Conservation (phyloP, 768 basidiomycete species). For the Kwoniella bestiolae region DNA sequence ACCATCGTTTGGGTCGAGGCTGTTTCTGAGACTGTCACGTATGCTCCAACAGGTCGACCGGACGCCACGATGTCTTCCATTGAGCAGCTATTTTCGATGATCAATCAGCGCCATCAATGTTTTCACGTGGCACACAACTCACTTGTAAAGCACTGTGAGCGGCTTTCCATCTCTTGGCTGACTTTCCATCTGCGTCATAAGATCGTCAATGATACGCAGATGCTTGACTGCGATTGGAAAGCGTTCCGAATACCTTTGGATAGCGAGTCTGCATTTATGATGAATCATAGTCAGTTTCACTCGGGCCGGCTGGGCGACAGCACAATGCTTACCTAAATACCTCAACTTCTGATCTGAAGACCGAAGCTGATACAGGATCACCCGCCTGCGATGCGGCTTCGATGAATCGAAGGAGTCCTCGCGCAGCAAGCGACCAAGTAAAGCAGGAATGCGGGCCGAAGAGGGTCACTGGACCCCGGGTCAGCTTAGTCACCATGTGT, state of each 20-base stretch:
- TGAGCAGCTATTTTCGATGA: not conserved
- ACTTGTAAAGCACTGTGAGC: not conserved
- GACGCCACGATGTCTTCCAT: not conserved
- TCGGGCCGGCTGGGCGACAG: too few relatives aligned
- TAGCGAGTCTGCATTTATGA: constrained; percentile 30
- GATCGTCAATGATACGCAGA: constrained; percentile 29
- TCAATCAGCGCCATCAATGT: not conserved
- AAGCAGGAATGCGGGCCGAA: constrained; percentile 32
- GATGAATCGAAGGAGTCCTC: constrained; percentile 38
- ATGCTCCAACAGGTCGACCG: not conserved
- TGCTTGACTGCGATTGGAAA: constrained; percentile 40
- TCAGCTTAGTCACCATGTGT: not conserved
- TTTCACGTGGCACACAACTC: not conserved
- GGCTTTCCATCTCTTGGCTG: not conserved
- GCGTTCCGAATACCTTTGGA: constrained; percentile 39
- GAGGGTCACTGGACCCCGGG: constrained; percentile 32
- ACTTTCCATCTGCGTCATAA: constrained; percentile 1
- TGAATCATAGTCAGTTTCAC: not conserved
- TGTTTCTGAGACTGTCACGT: not conserved
- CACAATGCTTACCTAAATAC: constrained; percentile 43
- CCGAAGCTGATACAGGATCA: constrained; percentile 37
- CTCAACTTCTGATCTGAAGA: constrained; percentile 45
- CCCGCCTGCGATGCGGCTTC: constrained; percentile 35
- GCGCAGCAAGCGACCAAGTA: constrained; percentile 31
- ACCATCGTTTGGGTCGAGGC: constrained; percentile 4